Percentiles rank a stretch among this genome's conserved stretches.
Conservation (phyloP, 768 basidiomycete genomes). For the Galerina sulciceps region DNA sequence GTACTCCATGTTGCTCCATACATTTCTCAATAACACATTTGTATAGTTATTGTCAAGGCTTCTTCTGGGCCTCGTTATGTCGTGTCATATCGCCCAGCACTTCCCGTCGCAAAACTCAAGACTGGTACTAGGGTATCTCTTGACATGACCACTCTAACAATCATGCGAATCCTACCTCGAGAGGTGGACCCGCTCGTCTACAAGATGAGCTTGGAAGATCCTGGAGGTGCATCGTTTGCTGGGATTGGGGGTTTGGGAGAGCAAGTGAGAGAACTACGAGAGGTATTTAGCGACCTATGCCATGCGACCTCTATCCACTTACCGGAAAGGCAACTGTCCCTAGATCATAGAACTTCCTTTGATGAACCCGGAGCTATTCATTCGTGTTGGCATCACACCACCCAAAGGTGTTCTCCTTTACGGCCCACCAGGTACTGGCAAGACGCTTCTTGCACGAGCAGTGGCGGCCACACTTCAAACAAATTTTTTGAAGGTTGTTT, state of each 20-base stretch:
- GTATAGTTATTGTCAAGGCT: constrained; percentile 94
- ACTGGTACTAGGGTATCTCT: constrained; percentile 93
- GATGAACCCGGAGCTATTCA: constrained; percentile 91
- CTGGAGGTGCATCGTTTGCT: constrained; percentile 93
- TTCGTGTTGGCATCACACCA: constrained; percentile 94
- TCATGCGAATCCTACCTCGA: constrained; percentile 97
- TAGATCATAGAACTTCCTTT: constrained; percentile 96
- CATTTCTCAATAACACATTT: not conserved
- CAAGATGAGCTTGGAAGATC: constrained; percentile 99
- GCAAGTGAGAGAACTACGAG: constrained; percentile 95
- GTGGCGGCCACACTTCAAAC: constrained; percentile 95
- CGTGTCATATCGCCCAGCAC: constrained; percentile 92
- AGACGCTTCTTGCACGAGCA: constrained; percentile 92
- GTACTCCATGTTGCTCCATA: constrained; percentile 30
- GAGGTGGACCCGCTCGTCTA: constrained; percentile 99
- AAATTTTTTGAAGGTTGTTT: constrained; percentile 98
- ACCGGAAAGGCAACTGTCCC: not conserved
- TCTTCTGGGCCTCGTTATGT: constrained; percentile 98
- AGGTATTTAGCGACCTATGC: constrained; percentile 56
- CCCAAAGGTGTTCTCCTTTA: constrained; percentile 97
- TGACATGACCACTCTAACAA: constrained; percentile 98
- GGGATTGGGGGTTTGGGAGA: constrained; percentile 96
- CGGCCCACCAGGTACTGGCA: constrained; percentile 96
- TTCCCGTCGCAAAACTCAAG: constrained; percentile 92
- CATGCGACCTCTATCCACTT: not conserved